phyloP scores from a whole-genome alignment of 768 basidiomycete genomes.

The Clathrus columnatus region DNA sequence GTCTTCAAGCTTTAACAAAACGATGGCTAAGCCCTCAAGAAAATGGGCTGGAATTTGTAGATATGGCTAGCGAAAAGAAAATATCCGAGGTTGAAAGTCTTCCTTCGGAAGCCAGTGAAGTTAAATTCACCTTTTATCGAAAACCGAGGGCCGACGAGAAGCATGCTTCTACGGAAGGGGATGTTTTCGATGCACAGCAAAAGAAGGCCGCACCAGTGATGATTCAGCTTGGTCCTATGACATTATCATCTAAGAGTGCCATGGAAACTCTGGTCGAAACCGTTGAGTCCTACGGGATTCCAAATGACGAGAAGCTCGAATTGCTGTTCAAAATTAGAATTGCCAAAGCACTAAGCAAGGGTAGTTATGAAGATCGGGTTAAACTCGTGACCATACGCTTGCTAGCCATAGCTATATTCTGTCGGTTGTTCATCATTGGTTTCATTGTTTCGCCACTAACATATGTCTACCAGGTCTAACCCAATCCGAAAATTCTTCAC shows the following conservation, averaged over 20 bases:
- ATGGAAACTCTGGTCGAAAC: conserved; percentile 73
- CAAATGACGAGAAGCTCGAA: conserved; percentile 80
- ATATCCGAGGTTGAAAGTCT: conserved; percentile 48
- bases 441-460: not conserved
- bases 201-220: conserved; percentile 46
- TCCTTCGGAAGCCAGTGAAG: conserved; percentile 67
- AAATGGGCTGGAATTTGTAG: conserved; percentile 65
- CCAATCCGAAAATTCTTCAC: conserved; percentile 67
- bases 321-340: conserved; percentile 79
- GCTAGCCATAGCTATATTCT: conserved; percentile 80
- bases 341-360: conserved; percentile 57
- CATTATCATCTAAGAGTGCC: conserved; percentile 50
- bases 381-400: conserved; percentile 77
- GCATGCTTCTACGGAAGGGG: conserved; percentile 28
- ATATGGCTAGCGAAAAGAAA: conserved; percentile 47
- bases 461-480: conserved; percentile 61
- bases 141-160: conserved; percentile 35
- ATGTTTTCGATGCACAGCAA: conserved; percentile 24
- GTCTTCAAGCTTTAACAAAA: conserved; percentile 74
- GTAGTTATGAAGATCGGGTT: conserved; percentile 54
- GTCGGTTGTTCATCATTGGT: conserved; percentile 18
- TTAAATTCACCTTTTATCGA: conserved; percentile 74
- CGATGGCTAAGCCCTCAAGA: conserved; percentile 81
- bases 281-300: conserved; percentile 57
- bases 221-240: conserved; percentile 54